These are phyloP conservation scores for Tilletia walkeri DNA, from an alignment of 1,284 basidiomycete genomes.

Conservation along the genomic window DNA sequence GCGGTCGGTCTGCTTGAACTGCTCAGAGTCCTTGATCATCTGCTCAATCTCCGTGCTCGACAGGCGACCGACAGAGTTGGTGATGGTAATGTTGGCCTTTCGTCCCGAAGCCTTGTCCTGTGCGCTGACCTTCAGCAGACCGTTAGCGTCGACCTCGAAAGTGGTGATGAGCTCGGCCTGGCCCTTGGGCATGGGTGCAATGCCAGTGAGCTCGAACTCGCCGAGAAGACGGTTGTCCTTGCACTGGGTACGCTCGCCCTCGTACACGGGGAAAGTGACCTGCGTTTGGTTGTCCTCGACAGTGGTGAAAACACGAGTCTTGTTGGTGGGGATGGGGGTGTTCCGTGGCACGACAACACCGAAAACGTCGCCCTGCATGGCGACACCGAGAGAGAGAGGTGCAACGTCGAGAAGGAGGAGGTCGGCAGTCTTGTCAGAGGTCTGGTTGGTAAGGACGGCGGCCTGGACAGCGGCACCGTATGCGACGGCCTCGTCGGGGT, in stretches of 20 bases:
- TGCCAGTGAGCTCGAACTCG: slow-evolving; percentile 56
- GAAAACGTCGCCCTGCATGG: slow-evolving; percentile 56
- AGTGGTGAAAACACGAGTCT: slow-evolving; percentile 55
- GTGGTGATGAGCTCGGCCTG: slow-evolving; percentile 55
- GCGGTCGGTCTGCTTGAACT: slow-evolving; percentile 55
- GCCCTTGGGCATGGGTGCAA: slow-evolving; percentile 54
- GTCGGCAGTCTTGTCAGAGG: slow-evolving; percentile 56
- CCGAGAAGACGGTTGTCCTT: slow-evolving; percentile 57
- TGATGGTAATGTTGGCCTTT: slow-evolving; percentile 56
- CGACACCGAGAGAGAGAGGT: slow-evolving; percentile 56
- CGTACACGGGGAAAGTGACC: slow-evolving; percentile 56
- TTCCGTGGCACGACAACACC: slow-evolving; percentile 55
- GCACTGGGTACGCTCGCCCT: slow-evolving; percentile 56
- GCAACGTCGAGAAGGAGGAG: slow-evolving; percentile 55
- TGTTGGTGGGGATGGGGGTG: slow-evolving; percentile 55
- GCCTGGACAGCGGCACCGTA: slow-evolving; percentile 57
- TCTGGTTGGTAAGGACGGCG: slow-evolving; percentile 56
- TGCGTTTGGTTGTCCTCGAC: slow-evolving; percentile 56
- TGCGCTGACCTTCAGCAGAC: slow-evolving; percentile 54
- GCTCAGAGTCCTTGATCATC: slow-evolving; percentile 57
- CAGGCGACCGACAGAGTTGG: slow-evolving; percentile 55
- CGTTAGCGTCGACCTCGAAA: slow-evolving; percentile 56
- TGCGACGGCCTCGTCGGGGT: slow-evolving; percentile 61
- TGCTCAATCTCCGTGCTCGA: slow-evolving; percentile 55
- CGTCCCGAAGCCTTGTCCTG: slow-evolving; percentile 54